Conservation (phyloP, 768 basidiomycete genomes). For the Royoungia palumana region DNA sequence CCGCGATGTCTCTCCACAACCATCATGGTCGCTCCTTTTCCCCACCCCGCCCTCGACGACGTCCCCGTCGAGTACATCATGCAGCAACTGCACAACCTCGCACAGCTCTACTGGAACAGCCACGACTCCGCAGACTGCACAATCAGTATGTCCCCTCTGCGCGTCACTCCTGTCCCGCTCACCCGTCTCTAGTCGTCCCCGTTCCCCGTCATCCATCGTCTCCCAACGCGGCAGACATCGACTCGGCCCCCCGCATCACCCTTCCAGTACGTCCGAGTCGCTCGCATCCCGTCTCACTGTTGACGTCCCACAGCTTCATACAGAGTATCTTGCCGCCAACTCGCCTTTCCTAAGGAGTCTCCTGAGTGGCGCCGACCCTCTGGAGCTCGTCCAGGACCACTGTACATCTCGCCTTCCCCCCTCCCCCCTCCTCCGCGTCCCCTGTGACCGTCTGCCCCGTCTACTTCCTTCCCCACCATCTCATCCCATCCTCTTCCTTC, state of each 20-base stretch:
- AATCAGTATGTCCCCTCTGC: conserved; percentile 46
- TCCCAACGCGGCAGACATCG: conserved; percentile 47
- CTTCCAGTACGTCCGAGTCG: conserved; percentile 50
- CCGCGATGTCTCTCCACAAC: too few relatives aligned
- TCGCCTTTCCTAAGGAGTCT: conserved; percentile 70
- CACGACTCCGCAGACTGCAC: conserved; percentile 78
- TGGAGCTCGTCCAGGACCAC: conserved; percentile 50
- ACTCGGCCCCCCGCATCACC: conserved; percentile 53
- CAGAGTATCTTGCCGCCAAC: conserved; percentile 79
- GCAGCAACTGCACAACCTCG: conserved; percentile 36
- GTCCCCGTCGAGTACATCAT: too few relatives aligned
- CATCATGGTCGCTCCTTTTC: too few relatives aligned
- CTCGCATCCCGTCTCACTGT: background rate
- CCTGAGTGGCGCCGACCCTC: conserved; percentile 62
- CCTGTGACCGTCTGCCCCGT: conserved; percentile 56
- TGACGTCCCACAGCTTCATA: conserved; percentile 55
- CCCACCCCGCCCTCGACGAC: too few relatives aligned
- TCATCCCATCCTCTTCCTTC: conserved; percentile 70
- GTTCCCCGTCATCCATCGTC: conserved; percentile 44
- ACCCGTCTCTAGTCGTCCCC: conserved; percentile 40
- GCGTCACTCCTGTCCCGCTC: background rate
- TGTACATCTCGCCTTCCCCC: conserved; percentile 16
- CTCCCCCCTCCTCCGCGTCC: conserved; percentile 24
- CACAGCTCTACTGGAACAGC: conserved; percentile 69
- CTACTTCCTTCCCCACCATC: conserved; percentile 58